These are phyloP conservation scores for Botrytis medusae DNA, from an alignment of 2,329 filamentous ascomycete species.

Conservation along the genomic window DNA sequence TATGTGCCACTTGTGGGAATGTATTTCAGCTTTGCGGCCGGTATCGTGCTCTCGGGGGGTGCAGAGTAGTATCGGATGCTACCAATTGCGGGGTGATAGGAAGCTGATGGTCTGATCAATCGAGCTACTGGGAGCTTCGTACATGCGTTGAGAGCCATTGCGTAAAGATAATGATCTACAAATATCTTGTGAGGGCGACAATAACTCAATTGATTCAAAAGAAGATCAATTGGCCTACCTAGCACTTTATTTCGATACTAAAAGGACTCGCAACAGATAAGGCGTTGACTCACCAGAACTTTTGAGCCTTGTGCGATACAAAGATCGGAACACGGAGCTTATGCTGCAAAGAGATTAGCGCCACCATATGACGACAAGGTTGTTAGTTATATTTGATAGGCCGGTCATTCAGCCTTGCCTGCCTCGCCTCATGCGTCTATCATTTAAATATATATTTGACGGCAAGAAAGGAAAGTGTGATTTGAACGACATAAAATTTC, in stretches of 20 bases:
- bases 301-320: conserved; percentile 13
- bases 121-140: conserved; percentile 30
- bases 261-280: neutral
- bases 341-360: conserved; percentile 15
- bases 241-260: conserved; percentile 7
- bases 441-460: neutral
- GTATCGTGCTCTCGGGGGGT: conserved; percentile 59
- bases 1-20: conserved; percentile 83
- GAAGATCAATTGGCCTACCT: conserved; percentile 6
- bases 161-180: neutral
- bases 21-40: conserved; percentile 84
- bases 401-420: conserved; percentile 9
- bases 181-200: neutral
- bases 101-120: conserved; percentile 31
- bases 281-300: conserved; percentile 21
- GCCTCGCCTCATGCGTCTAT: neutral
- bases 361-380: neutral
- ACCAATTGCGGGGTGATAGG: conserved; percentile 26
- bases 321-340: conserved; percentile 13
- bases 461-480: conserved; percentile 1
- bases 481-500: neutral
- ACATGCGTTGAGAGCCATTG: conserved; percentile 37
- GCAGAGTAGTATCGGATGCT: conserved; percentile 55
- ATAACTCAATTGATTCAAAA: neutral
- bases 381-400: conserved; percentile 9